Evolutionary conservation across 768 basidiomycete species (phyloP).

Genomic region (Rhizopogon sp.): DNA sequence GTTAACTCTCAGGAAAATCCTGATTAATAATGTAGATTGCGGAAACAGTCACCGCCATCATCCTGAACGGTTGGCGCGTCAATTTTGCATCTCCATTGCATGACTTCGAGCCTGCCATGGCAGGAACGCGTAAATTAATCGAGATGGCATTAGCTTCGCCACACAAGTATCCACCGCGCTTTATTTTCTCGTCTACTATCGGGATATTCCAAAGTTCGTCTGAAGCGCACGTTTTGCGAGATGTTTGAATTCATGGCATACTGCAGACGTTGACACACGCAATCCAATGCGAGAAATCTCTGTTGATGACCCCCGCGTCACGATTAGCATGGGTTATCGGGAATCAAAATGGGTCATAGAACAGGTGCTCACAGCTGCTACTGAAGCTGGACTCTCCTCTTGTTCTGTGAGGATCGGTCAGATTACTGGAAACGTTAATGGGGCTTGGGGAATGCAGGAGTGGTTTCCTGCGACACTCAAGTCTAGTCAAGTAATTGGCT

Average conservation of each 20-base stretch:
- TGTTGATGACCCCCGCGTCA: constrained; percentile 12
- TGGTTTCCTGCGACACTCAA: constrained; percentile 30
- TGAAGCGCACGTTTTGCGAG: constrained; percentile 15
- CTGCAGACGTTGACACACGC: constrained; percentile 31
- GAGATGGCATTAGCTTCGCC: constrained; percentile 25
- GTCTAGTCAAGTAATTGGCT: constrained; percentile 17
- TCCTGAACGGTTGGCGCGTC: constrained; percentile 33
- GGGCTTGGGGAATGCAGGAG: constrained; percentile 26
- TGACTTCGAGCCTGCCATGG: constrained; percentile 30
- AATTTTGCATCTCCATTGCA: constrained; percentile 31
- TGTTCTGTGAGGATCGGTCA: constrained; percentile 26
- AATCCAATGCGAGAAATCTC: constrained; percentile 34
- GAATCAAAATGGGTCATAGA: not conserved
- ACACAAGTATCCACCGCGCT: constrained; percentile 3
- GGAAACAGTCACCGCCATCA: constrained; percentile 20
- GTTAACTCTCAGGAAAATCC: not conserved
- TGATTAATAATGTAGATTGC: constrained; percentile 1
- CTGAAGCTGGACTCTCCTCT: constrained; percentile 17
- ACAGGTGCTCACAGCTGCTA: constrained; percentile 14
- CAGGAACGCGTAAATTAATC: constrained; percentile 22
- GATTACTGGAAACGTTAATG: constrained; percentile 24
- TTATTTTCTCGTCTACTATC: constrained; percentile 15
- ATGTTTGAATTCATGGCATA: constrained; percentile 24
- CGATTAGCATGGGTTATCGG: not conserved
- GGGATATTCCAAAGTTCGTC: constrained; percentile 11